These are phyloP conservation scores for Amauroascus niger DNA, from an alignment of 2,329 filamentous ascomycete genomes.

Conservation along the genomic window DNA sequence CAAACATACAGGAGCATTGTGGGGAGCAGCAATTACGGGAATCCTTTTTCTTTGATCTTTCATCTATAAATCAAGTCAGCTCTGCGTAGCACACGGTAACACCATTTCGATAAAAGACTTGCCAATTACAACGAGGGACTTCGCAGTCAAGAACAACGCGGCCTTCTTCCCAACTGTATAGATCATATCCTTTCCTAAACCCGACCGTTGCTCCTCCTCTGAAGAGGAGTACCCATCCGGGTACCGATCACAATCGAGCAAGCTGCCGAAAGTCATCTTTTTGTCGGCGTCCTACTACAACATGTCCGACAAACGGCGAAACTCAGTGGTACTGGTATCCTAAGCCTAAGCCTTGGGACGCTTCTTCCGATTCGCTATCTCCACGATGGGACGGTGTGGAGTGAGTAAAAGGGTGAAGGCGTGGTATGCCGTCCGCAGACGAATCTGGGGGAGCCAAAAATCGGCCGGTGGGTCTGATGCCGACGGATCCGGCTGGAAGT, in stretches of 20 bases:
- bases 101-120: constrained; percentile 18
- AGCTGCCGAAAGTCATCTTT: constrained; percentile 4
- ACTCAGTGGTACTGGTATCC: background rate
- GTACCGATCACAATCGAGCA: constrained; percentile 9
- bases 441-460: background rate
- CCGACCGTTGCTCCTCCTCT: constrained; percentile 4
- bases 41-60: constrained; percentile 43
- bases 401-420: background rate
- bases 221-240: constrained; percentile 9
- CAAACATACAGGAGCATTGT: constrained; percentile 40
- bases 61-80: constrained; percentile 32
- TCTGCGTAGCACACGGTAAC: background rate
- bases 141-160: constrained; percentile 51
- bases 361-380: background rate
- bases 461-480: background rate
- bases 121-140: constrained; percentile 53
- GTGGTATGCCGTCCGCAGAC: background rate
- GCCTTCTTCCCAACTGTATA: constrained; percentile 49
- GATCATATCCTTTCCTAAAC: constrained; percentile 26
- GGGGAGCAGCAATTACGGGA: constrained; percentile 49
- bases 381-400: background rate
- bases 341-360: background rate
- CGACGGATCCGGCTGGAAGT: background rate
- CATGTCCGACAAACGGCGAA: background rate
- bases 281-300: background rate